These are phyloP conservation scores for Nannizzia gypsea DNA, from an alignment of 2,329 filamentous ascomycete genomes.

Conservation along the genomic window DNA sequence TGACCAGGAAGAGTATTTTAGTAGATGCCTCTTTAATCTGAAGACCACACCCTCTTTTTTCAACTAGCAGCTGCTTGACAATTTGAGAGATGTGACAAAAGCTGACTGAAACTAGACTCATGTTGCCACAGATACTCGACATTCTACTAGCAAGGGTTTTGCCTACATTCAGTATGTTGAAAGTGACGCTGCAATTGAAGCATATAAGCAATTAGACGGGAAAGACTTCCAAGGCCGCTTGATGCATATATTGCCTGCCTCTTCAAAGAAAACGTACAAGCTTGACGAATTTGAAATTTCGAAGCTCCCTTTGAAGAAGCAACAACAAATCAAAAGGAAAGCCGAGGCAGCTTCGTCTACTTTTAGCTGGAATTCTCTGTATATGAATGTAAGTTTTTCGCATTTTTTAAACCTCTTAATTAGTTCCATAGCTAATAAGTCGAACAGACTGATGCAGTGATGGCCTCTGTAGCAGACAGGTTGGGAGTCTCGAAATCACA, in stretches of 20 bases:
- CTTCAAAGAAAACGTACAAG: slow-evolving; percentile 66
- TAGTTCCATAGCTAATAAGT: not conserved
- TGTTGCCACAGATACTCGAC: slow-evolving; percentile 58
- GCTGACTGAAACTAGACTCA: slow-evolving; percentile 54
- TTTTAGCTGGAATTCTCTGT: slow-evolving; percentile 99
- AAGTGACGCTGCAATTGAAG: slow-evolving; percentile 60
- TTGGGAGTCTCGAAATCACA: slow-evolving; percentile 85
- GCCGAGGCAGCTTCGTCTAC: slow-evolving; percentile 62
- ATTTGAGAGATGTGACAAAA: slow-evolving; percentile 7
- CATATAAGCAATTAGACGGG: slow-evolving; percentile 69
- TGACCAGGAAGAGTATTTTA: slow-evolving; percentile 94
- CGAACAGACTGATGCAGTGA: slow-evolving; percentile 61
- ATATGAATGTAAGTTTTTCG: slow-evolving; percentile 79
- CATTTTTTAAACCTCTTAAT: not conserved
- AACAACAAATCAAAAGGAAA: slow-evolving; percentile 79
- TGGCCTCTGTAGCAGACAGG: slow-evolving; percentile 74
- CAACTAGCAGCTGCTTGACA: not conserved
- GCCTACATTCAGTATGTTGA: slow-evolving; percentile 72
- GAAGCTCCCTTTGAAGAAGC: slow-evolving; percentile 86
- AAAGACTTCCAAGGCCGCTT: slow-evolving; percentile 85
- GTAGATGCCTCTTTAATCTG: slow-evolving; percentile 98
- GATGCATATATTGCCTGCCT: slow-evolving; percentile 76
- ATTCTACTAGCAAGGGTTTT: slow-evolving; percentile 74
- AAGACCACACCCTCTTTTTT: slow-evolving; percentile 34
- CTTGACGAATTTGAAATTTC: slow-evolving; percentile 82